Base-by-base conservation (phyloP, 345 rosid genomes). In the Carallia pectinifolia region DNA sequence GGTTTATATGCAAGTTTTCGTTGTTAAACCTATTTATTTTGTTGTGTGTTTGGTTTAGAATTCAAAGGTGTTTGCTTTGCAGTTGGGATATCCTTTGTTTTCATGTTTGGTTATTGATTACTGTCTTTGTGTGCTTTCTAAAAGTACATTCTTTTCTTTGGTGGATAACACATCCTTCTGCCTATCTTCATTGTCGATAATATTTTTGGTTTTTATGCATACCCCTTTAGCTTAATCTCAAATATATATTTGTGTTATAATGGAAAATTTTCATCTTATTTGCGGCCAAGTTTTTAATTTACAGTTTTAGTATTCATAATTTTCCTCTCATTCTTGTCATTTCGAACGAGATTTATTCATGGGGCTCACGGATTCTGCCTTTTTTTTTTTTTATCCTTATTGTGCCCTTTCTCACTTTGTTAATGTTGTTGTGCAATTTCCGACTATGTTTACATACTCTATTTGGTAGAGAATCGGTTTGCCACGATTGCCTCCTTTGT, bases 1-100 rank as follows among this genome's bases (percentile, higher is more conserved):
- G 54, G 4, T 38, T 36, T 3, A 17, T 29, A 18, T n/a, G 60
- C 29, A 27, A 27, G 16, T 10, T 56, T 30, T 56, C 60, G 50
- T 27, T 56, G 33, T 30, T 15, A 3, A 13, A 1, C 16, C 16
- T 38, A 33, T 30, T 44, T 9, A 15, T 39, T 64, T n/a, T 16
- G 6, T 34, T 29, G 16, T 40, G 30, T 33, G 56, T 62, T 61
- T 54, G 59, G 56, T 69, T 31, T 58, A n/a, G 61, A 50, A 8
- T 55, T 47, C 23, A 53, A 61, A 5, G 31, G 61, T 53, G 47
- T 68, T 12, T 52, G n/a, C 37, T 33, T 61, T 58, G 27, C 50
- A 71, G 63, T 66, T 30, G 10, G 18, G 36, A 5, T 40, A 79
- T 58, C 58, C 58, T 9, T 61, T 62, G 74, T 61, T 55, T 56